Evolutionary conservation across 345 rosid genomes (phyloP).

Genomic region (Hirschfeldia incana): DNA sequence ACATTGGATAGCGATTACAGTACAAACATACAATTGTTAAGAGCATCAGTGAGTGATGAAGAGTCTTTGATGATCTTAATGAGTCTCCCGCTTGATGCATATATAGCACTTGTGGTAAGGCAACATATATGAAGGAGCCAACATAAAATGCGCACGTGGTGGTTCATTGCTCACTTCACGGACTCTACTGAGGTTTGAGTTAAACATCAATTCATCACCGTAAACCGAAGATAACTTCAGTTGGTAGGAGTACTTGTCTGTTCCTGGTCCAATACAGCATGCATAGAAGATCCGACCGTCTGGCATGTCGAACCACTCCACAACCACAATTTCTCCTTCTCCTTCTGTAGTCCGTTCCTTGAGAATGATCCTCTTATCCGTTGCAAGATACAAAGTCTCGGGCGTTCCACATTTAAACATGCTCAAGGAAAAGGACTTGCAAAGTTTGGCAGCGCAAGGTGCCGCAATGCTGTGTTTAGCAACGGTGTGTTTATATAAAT

Average conservation of each 20-base stretch:
- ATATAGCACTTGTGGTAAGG: not conserved
- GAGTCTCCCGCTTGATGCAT: not conserved
- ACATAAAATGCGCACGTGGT: not conserved
- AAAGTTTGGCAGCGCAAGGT: not conserved
- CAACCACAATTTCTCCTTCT: conserved; percentile 6
- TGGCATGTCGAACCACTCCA: not conserved
- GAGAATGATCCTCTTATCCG: not conserved
- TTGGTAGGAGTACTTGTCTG: not conserved
- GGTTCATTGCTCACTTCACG: not conserved
- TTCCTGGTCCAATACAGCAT: not conserved
- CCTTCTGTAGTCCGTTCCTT: not conserved
- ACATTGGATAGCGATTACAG: not conserved
- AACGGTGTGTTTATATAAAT: not conserved
- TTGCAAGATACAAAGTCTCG: no score
- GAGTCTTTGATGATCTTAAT: no score
- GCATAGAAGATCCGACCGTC: not conserved
- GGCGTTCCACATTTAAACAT: not conserved
- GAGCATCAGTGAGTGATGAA: not conserved
- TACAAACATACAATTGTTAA: not conserved
- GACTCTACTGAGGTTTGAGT: not conserved
- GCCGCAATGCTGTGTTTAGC: not conserved
- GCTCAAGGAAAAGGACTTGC: not conserved
- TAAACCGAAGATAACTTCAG: not conserved
- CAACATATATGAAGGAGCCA: not conserved
- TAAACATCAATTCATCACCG: not conserved